phyloP scores from a whole-genome alignment of 345 rosid genomes.

The Geranium brycei region DNA sequence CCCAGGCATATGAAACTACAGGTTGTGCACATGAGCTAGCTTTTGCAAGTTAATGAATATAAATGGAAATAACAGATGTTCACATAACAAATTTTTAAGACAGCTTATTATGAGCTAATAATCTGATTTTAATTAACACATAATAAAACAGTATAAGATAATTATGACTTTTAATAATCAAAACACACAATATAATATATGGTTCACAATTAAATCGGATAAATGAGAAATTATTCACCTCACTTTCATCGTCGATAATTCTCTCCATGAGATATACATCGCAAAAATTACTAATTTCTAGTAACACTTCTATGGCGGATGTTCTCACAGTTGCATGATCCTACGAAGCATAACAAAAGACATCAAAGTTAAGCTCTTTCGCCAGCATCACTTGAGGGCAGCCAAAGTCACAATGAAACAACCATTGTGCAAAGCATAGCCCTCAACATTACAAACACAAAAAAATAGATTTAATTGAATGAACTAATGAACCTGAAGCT shows the following conservation, averaged over 20 bases:
- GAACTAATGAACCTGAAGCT: not conserved
- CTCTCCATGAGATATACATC: not conserved
- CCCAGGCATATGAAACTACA: not conserved
- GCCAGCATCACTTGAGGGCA: not conserved
- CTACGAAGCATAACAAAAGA: not conserved
- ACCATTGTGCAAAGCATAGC: too few species aligned
- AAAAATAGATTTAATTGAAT: not conserved
- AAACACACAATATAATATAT: not conserved
- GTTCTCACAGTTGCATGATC: constrained; percentile 2
- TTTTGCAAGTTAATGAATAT: not conserved
- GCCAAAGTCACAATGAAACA: too few species aligned
- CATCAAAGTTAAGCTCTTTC: not conserved
- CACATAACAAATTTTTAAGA: too few species aligned
- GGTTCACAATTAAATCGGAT: not conserved
- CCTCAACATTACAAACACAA: not conserved
- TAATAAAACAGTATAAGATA: too few species aligned
- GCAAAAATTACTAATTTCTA: constrained; percentile 1
- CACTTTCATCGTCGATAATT: constrained; percentile 1
- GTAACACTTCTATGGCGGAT: not conserved
- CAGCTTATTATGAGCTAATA: not conserved
- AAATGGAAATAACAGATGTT: not conserved
- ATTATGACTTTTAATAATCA: not conserved
- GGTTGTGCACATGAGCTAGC: not conserved
- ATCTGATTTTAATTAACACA: too few species aligned
- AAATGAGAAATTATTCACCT: not conserved